Conservation (phyloP, 768 basidiomycete species). For the Lactarius indigo region DNA sequence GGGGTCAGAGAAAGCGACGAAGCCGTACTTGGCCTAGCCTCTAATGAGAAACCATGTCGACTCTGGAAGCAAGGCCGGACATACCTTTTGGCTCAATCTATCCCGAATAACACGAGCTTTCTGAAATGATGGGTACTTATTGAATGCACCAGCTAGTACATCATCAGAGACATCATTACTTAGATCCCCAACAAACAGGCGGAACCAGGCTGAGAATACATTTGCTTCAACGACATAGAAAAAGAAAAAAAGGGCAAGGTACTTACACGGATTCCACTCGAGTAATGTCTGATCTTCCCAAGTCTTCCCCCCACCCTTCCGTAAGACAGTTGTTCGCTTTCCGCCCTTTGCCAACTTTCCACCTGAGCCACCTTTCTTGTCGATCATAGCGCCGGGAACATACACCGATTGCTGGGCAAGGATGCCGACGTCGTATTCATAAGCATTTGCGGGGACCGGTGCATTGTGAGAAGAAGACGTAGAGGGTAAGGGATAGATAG, state of each 20-base stretch:
- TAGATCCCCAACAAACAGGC: constrained; percentile 94
- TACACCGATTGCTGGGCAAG: constrained; percentile 90
- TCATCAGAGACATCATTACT: constrained; percentile 99
- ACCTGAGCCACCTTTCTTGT: constrained; percentile 81
- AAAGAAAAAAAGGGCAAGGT: neutral
- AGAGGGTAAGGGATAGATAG: constrained; percentile 61
- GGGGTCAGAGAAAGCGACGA: constrained; percentile 96
- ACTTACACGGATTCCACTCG: constrained; percentile 95
- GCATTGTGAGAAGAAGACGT: constrained; percentile 66
- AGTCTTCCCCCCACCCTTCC: constrained; percentile 93
- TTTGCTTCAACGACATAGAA: constrained; percentile 15
- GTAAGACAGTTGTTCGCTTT: constrained; percentile 88
- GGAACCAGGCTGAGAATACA: constrained; percentile 77
- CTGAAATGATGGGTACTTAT: constrained; percentile 87
- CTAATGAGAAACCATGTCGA: constrained; percentile 17
- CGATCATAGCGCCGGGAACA: constrained; percentile 87
- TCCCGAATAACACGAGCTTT: constrained; percentile 96
- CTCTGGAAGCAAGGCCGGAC: constrained; percentile 12
- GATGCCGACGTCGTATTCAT: constrained; percentile 90
- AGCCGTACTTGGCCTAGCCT: constrained; percentile 87
- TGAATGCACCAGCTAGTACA: constrained; percentile 88
- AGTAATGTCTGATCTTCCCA: constrained; percentile 98
- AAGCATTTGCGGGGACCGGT: constrained; percentile 84
- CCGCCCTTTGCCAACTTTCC: constrained; percentile 86
- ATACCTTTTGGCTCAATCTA: constrained; percentile 87